Evolutionary conservation across 2,329 filamentous ascomycete genomes (phyloP).

Genomic region (Colletotrichum sp.): DNA sequence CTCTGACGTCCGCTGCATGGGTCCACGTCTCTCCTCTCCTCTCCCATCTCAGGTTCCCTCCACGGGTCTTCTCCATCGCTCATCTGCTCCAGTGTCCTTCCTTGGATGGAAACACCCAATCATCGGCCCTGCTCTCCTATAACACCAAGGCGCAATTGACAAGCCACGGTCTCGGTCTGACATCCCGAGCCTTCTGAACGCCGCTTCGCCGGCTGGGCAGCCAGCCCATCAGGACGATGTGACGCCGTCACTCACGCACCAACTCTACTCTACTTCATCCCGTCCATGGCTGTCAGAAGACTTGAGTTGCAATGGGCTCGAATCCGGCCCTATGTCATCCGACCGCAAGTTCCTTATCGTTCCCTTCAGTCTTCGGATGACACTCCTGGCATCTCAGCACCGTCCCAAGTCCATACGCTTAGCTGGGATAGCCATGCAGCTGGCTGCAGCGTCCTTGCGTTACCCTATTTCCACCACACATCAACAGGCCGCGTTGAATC

Average conservation of each 20-base stretch:
- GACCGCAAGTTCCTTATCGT: background rate
- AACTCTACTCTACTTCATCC: background rate
- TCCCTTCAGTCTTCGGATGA: background rate
- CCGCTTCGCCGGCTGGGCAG: conserved; percentile 3
- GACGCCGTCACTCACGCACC: background rate
- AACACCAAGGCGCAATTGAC: background rate
- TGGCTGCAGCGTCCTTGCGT: background rate
- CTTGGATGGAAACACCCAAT: background rate
- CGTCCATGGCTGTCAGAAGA: background rate
- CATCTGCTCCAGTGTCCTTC: background rate
- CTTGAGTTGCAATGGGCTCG: background rate
- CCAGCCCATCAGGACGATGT: background rate
- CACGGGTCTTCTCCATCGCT: background rate
- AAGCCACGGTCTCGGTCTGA: background rate
- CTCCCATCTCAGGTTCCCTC: background rate
- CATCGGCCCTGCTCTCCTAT: background rate
- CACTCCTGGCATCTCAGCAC: background rate
- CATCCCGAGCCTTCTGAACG: background rate
- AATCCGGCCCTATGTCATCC: background rate
- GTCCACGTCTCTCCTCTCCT: background rate
- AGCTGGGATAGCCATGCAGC: background rate
- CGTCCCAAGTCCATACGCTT: background rate
- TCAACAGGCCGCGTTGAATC: background rate
- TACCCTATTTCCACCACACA: background rate
- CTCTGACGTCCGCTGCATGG: conserved; percentile 5